Conservation (phyloP, 306 rosid species). For the Myrica gale region DNA sequence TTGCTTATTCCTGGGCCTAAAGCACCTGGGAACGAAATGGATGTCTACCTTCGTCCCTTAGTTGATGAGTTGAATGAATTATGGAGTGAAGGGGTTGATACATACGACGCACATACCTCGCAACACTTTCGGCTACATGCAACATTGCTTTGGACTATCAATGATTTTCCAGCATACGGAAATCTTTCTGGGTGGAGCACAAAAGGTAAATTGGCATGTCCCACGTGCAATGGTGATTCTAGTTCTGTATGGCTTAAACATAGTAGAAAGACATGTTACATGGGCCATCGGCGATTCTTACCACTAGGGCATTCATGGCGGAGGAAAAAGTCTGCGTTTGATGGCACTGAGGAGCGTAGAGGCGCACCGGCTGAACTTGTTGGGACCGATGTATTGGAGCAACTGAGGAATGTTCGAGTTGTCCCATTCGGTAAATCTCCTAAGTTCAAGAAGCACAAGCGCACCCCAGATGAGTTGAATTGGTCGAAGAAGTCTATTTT, state of each 20-base stretch:
- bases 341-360: background rate
- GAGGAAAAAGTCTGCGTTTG: background rate
- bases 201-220: background rate
- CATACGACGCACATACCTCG: background rate
- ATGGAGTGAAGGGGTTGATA: background rate
- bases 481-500: background rate
- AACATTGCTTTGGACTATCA: constrained; percentile 6
- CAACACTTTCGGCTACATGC: background rate
- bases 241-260: background rate
- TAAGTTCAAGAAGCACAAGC: no score
- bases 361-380: background rate
- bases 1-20: background rate
- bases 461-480: background rate
- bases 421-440: no score
- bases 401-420: background rate
- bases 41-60: background rate
- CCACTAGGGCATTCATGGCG: background rate
- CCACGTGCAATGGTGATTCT: background rate
- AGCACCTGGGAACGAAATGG: constrained; percentile 3
- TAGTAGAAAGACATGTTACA: background rate
- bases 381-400: background rate
- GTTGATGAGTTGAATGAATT: constrained; percentile 14
- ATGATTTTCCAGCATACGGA: constrained; percentile 14
- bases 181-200: constrained; percentile 4
- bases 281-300: background rate